phyloP scores from a whole-genome alignment of 2,329 filamentous ascomycete genomes.

The Aspergillus versicolor region DNA sequence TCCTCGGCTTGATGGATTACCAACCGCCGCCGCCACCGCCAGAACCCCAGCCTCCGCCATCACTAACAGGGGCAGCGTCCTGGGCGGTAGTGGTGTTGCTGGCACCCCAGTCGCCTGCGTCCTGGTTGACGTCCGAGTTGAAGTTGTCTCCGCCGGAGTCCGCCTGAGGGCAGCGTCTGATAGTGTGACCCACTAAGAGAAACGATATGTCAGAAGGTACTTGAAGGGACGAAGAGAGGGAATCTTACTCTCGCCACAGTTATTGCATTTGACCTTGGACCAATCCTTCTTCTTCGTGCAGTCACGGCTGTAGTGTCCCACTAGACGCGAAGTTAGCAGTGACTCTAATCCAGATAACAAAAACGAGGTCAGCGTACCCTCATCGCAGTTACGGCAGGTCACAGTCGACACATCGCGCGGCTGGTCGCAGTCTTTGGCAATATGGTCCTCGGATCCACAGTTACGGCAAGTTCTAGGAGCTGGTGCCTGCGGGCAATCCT shows the following conservation, averaged over 20 bases:
- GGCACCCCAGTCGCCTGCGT: not conserved
- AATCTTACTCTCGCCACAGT: conserved; percentile 44
- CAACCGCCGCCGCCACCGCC: not conserved
- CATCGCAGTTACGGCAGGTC: conserved; percentile 48
- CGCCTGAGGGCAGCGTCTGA: conserved; percentile 38
- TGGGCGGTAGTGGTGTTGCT: conserved; percentile 11
- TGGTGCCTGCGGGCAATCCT: conserved; percentile 43
- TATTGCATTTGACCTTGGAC: conserved; percentile 45
- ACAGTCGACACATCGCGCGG: conserved; percentile 41
- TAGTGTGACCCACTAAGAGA: conserved; percentile 43
- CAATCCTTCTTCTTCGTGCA: conserved; percentile 46
- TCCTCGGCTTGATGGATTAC: not conserved
- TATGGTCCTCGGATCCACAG: conserved; percentile 48
- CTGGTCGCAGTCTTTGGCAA: conserved; percentile 44
- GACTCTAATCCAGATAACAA: too few relatives aligned
- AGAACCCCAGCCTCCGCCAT: not conserved
- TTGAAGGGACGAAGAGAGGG: not conserved
- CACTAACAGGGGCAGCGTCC: not conserved
- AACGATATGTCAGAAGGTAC: not conserved
- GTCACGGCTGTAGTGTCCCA: conserved; percentile 45
- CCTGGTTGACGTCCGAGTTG: not conserved
- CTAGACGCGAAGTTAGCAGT: conserved; percentile 17
- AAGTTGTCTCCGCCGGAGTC: conserved; percentile 19
- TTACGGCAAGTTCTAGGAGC: conserved; percentile 43
- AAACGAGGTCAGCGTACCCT: conserved; percentile 27